phyloP scores from a whole-genome alignment of 129 eudicot genomes.

The Ambrosia trifida region DNA sequence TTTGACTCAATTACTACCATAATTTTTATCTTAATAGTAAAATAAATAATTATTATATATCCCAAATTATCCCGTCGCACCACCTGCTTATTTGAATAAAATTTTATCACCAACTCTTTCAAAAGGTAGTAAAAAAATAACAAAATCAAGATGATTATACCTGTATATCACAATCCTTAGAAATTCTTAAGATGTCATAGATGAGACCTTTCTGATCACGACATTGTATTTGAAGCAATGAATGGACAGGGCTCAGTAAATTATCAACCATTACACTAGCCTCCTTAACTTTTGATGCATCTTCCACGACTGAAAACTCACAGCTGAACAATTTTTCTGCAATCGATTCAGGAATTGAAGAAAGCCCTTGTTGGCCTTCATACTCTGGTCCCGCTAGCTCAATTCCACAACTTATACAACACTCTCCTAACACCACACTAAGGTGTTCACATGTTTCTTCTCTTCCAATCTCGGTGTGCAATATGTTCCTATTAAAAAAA shows the following conservation, averaged over 20 bases:
- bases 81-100: background rate
- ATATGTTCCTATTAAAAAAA: slow-evolving; percentile 49
- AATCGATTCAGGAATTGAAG: slow-evolving; percentile 56
- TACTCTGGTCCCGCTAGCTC: slow-evolving; percentile 76
- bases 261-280: slow-evolving; percentile 67
- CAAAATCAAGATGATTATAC: slow-evolving; percentile 32
- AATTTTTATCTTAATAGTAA: background rate
- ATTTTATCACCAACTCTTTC: background rate
- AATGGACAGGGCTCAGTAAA: slow-evolving; percentile 67
- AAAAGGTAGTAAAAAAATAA: background rate
- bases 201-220: slow-evolving; percentile 84
- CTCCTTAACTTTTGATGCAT: slow-evolving; percentile 42
- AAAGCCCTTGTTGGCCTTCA: slow-evolving; percentile 52
- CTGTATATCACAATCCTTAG: slow-evolving; percentile 71
- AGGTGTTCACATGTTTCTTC: slow-evolving; percentile 61
- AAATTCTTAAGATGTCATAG: slow-evolving; percentile 71
- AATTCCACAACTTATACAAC: slow-evolving; percentile 84
- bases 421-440: slow-evolving; percentile 57
- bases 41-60: background rate
- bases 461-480: slow-evolving; percentile 63
- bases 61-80: background rate
- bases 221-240: slow-evolving; percentile 79
- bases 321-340: slow-evolving; percentile 58
- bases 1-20: background rate
- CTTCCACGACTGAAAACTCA: slow-evolving; percentile 46